Evolutionary conservation across 2,329 filamentous ascomycete species (phyloP), one percentile per base, ranked within the genome.

Genomic region (Fusarium denticulatum): DNA sequence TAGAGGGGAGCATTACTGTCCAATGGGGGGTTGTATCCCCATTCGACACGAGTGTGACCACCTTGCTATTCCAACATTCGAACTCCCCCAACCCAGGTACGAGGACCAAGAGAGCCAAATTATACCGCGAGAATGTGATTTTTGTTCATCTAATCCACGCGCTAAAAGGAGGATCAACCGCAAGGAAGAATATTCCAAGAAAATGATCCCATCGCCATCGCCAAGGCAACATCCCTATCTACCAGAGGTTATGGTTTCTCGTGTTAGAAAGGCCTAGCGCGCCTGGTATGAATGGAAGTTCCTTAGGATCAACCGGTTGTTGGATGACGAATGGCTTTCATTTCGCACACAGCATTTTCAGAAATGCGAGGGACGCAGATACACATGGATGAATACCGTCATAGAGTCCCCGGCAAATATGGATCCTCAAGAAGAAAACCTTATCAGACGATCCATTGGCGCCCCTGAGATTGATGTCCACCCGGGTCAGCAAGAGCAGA

Each of bases 11-110:
- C 49, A 36, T 26, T 36, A 36, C 49, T 52, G 49, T 22, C 58
- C 46, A 4, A 37, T 53, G 40, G 45, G 55, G 15, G 28, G 26
- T 12, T 72, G 70, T 43, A 72, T 72, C 37, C 7, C 65, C 16
- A 42, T 78, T 28, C 73, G 47, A 15, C 72, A 79, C 40, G 34
- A 11, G 11, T 79, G 78, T 56, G 32, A n/a, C 5, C 69, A 72
- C 34, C 20, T 46, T 37, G 20, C 28, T 16, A 34, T 52, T 37
- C 69, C 63, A 36, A 34, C 18, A 32, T 18, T 53, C 18, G 7
- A 32, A 26, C 14, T 5, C n/a, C 57, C 37, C 39, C n/a, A 13
- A 49, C 37, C 46, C 14, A 16, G 13, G 16, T 52, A 24, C 24
- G 24, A 36, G 18, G 32, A 37, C 6, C 32, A 36, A 26, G 32